These are phyloP conservation scores for Gremmenia infestans DNA, from an alignment of 2,329 filamentous ascomycete species.

Conservation along the genomic window DNA sequence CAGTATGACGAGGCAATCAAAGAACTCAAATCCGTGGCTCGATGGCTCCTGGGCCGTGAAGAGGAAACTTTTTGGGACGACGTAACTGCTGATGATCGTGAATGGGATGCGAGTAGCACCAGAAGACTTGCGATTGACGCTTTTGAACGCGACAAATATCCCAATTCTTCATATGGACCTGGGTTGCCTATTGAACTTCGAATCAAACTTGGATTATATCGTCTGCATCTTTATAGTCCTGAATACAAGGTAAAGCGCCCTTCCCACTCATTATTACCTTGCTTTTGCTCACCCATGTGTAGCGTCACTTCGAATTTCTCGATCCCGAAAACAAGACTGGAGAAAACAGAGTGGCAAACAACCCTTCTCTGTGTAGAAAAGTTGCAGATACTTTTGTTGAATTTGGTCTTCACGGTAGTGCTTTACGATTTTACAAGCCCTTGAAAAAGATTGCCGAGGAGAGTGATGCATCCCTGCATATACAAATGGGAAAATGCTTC, in stretches of 20 bases:
- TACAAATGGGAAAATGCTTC: slow-evolving; percentile 58
- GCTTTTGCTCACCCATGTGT: slow-evolving; percentile 9
- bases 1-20: slow-evolving; percentile 61
- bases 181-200: slow-evolving; percentile 77
- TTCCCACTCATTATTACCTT: slow-evolving; percentile 11
- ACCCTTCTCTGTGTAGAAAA: slow-evolving; percentile 75
- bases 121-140: slow-evolving; percentile 59
- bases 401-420: slow-evolving; percentile 46
- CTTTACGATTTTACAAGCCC: slow-evolving; percentile 52
- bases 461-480: slow-evolving; percentile 40
- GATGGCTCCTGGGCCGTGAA: slow-evolving; percentile 77
- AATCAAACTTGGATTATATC: slow-evolving; percentile 76
- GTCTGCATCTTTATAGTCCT: slow-evolving; percentile 61
- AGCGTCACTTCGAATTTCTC: slow-evolving; percentile 66
- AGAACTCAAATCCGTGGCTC: slow-evolving; percentile 65
- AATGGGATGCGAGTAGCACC: slow-evolving; percentile 75
- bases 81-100: slow-evolving; percentile 69
- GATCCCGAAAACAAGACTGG: slow-evolving; percentile 52
- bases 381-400: slow-evolving; percentile 54
- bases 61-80: slow-evolving; percentile 75
- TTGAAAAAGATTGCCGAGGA: slow-evolving; percentile 45
- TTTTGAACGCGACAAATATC: slow-evolving; percentile 53
- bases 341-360: slow-evolving; percentile 53
- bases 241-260: slow-evolving; percentile 58
- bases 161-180: slow-evolving; percentile 59